Conservation (phyloP, 2,329 filamentous ascomycete genomes). For the Aspergillus pseudoterreus region DNA sequence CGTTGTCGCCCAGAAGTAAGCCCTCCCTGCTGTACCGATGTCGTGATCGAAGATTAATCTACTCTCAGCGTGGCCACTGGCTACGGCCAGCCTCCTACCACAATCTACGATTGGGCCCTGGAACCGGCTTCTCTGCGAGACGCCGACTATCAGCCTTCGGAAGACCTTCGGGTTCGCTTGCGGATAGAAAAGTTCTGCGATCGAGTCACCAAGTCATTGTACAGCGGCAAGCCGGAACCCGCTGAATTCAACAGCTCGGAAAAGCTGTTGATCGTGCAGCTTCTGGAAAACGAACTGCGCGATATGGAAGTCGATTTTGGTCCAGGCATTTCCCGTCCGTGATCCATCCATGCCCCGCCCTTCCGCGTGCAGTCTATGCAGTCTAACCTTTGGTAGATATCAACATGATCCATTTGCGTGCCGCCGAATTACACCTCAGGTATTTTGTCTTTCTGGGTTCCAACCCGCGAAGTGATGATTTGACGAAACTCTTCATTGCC, state of each 20-base stretch:
- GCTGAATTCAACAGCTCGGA: constrained; percentile 44
- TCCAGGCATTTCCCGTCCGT: constrained; percentile 32
- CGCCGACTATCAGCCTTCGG: constrained; percentile 46
- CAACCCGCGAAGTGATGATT: constrained; percentile 40
- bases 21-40: not conserved
- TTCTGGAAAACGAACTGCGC: constrained; percentile 43
- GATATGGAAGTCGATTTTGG: constrained; percentile 52
- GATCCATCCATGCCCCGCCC: not conserved
- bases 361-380: constrained; percentile 4
- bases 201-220: constrained; percentile 54
- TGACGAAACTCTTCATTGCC: constrained; percentile 42
- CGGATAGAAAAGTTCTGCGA: constrained; percentile 58
- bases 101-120: constrained; percentile 57
- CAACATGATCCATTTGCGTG: constrained; percentile 45
- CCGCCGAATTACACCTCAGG: constrained; percentile 43
- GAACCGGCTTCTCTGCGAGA: constrained; percentile 42
- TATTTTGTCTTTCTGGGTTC: constrained; percentile 47
- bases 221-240: constrained; percentile 54
- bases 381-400: constrained; percentile 29
- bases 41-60: not conserved
- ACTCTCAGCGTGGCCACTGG: constrained; percentile 55
- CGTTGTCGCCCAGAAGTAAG: constrained; percentile 62
- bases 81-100: constrained; percentile 61
- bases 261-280: constrained; percentile 41
- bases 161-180: constrained; percentile 48